Evolutionary conservation across 495 filamentous ascomycete genomes (phyloP), one percentile per base, ranked within the genome.

Genomic region (Thozetella sp.): DNA sequence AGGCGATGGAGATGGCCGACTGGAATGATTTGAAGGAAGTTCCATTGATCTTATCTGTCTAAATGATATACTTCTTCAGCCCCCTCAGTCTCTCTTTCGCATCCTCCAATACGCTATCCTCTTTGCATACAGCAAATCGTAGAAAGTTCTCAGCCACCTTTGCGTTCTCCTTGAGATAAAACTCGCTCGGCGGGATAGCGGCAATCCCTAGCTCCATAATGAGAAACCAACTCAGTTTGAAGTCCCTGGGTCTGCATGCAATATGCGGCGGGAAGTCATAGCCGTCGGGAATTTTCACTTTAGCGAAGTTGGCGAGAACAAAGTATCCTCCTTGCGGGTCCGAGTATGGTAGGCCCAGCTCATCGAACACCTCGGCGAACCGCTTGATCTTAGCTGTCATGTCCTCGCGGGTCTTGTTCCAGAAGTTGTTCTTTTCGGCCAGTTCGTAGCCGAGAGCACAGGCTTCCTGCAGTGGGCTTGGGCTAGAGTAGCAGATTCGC

Each of bases 291-390:
- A 99, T 72, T 62, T 88, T 84, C 51, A 99, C 92, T 58, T 93
- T 91, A 24, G 83, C 78, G 74, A 98, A 84, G 74, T 99, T 99
- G 43, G 88, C 95, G 26, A 98, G 83, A 45, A 98, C 93, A 62
- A 98, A 99, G 77, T 97, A 99, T 45, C 94, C 94, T 61, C 94
- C 94, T 67, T 98, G 93, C 11, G 94, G 95, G 43, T 93, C 86
- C 9, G 92, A 94, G 79, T 94, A 98, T 11, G 93, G 91, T 27
- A 99, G 80, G 2, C 88, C 89, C 11, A 99, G 84, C 76, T 99
- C 95, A 60, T 90, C 83, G 83, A 93, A 97, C 23, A 98, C 79
- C 25, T 86, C 76, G 72, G 93, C 96, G 78, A 99, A 97, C 2
- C 79, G 83, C 26, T 85, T 74, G 82, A 98, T 90, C 78, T 97